These are phyloP conservation scores for Cucumis variabilis DNA, from an alignment of 331 rosid genomes.

Conservation along the genomic window DNA sequence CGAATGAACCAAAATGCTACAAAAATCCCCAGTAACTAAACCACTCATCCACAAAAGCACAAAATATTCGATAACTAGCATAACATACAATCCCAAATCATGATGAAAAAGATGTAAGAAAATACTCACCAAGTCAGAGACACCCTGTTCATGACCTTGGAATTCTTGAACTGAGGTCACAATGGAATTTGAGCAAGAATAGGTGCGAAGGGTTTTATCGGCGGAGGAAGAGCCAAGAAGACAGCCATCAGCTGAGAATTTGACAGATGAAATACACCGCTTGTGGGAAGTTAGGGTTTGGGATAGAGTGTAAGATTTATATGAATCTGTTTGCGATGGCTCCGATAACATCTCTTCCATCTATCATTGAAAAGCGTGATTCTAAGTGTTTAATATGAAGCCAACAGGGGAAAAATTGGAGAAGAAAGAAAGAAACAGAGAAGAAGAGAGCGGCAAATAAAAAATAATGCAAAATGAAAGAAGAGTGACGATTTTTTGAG, in stretches of 20 bases:
- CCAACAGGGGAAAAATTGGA: neutral
- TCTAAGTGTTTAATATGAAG: neutral
- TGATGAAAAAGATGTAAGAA: neutral
- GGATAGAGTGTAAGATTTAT: constrained; percentile 67
- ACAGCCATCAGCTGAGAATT: constrained; percentile 86
- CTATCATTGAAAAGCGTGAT: neutral
- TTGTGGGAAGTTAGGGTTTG: constrained; percentile 85
- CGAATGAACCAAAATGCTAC: constrained; percentile 17
- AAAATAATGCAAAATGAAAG: too few relatives aligned
- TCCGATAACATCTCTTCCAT: constrained; percentile 49
- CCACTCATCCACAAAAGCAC: neutral
- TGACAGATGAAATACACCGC: constrained; percentile 77
- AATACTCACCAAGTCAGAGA: constrained; percentile 77
- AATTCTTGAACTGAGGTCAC: constrained; percentile 74
- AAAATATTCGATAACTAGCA: neutral
- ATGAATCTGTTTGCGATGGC: constrained; percentile 48
- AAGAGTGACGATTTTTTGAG: too few relatives aligned
- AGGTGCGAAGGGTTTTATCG: constrained; percentile 85
- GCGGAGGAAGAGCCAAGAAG: constrained; percentile 91
- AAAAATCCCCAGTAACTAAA: neutral
- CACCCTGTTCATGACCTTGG: constrained; percentile 84
- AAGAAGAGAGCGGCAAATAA: too few relatives aligned
- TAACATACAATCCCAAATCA: neutral
- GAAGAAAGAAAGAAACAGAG: too few relatives aligned
- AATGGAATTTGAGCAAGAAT: constrained; percentile 46